Conservation (phyloP, 164 flowering plant species). For the Magnolia changhungtana region DNA sequence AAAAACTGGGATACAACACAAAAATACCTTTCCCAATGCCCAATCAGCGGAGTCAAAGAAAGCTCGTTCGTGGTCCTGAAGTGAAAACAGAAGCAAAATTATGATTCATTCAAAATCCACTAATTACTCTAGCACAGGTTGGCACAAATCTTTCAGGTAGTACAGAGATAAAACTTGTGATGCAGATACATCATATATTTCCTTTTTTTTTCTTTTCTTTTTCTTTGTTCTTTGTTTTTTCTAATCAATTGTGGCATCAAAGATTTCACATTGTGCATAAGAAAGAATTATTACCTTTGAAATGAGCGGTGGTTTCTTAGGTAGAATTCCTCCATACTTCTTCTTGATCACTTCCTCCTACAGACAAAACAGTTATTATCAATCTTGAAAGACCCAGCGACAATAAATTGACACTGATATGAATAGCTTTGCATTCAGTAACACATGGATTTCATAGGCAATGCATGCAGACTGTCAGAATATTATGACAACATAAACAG, state of each 20-base stretch:
- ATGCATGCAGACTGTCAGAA: background rate
- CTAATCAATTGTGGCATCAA: background rate
- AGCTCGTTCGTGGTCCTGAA: conserved; percentile 94
- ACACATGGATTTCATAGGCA: background rate
- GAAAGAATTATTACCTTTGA: conserved; percentile 55
- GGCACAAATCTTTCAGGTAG: background rate
- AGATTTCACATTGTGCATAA: background rate
- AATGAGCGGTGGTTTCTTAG: conserved; percentile 78
- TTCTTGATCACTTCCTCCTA: conserved; percentile 76
- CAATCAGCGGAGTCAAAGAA: conserved; percentile 99
- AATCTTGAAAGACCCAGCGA: background rate
- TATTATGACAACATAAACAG: background rate
- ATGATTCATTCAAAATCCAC: background rate
- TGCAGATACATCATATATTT: background rate
- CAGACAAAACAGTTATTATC: conserved; percentile 17
- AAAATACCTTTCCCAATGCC: conserved; percentile 89
- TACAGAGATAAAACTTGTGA: background rate
- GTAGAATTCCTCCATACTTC: conserved; percentile 82
- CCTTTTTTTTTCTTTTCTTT: no score
- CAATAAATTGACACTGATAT: background rate
- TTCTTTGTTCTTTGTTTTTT: background rate
- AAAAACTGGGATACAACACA: background rate
- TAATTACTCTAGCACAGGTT: background rate
- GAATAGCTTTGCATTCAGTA: background rate
- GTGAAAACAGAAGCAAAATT: conserved; percentile 3